Base-by-base conservation (phyloP, 1,139 yeast species). In the Pichia sp. region DNA sequence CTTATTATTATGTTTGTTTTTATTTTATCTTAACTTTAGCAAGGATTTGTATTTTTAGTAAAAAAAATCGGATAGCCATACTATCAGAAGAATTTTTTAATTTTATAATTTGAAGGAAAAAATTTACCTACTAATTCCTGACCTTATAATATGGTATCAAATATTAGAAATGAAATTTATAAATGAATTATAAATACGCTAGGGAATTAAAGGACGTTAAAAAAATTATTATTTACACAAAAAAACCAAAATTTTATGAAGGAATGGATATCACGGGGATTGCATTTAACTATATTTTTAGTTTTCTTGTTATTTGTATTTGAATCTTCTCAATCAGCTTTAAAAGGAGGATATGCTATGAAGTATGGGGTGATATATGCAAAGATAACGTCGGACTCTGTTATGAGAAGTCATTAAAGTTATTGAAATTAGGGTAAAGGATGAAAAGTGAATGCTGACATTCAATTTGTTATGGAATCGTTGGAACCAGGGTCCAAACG, bases 401-500 rank as follows among this genome's bases (percentile, higher is more conserved):
- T 43, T 19, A 13, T n/a, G 8, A 12, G 13, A 31, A 22, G 13
- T 25, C 30, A 41, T 22, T 40, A 23, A 22, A 9, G 16, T 10
- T 43, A 43, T 10, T 25, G 16, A 28, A 22, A 28, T 23, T 4
- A 13, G 31, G n/a, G n/a, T n/a, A n/a, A n/a, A n/a, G n/a, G n/a
- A n/a, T n/a, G n/a, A n/a, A 23, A 9, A n/a, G 19, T n/a, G n/a
- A 13, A 41, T 21, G 39, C 23, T 45, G 8, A 34, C 22, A 23
- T 22, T 30, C 13, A 41, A 41, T 25, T 9, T 25, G 28, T 6
- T 6, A 6, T 25, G 28, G 21, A 5, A 22, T 44, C n/a, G 22
- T 36, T 34, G 37, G 37, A 13, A 34, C 16, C 28, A 22, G 23
- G 34, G n/a, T 37, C 44, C 36, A 47, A 36, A 34, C 28, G 41